phyloP scores from a whole-genome alignment of 202 grass and related monocot genomes.

The Schoenoplectus tabernaemontani region DNA sequence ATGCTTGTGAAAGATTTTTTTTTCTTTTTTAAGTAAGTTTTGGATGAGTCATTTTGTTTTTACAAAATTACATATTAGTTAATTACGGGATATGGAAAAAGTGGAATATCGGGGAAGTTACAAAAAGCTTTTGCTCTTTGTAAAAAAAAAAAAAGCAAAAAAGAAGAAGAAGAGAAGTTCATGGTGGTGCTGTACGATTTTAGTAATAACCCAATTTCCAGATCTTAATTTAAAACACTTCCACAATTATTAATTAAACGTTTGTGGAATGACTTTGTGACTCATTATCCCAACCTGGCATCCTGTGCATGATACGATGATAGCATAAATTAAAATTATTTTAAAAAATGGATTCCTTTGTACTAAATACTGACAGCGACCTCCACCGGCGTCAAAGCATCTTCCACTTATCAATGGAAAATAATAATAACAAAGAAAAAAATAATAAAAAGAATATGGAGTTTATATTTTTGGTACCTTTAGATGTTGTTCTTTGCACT shows the following conservation, averaged over 20 bases:
- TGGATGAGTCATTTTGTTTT: too few relatives aligned
- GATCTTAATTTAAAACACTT: background rate
- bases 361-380: background rate
- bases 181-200: background rate
- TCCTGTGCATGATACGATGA: background rate
- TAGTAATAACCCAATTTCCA: background rate
- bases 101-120: too few relatives aligned
- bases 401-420: background rate
- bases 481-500: too few relatives aligned
- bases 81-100: background rate
- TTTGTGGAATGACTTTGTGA: background rate
- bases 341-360: background rate
- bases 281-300: background rate
- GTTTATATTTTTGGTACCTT: too few relatives aligned
- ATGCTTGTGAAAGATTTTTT: slow-evolving; percentile 2
- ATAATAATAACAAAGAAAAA: too few relatives aligned
- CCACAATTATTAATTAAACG: background rate
- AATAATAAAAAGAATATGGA: too few relatives aligned
- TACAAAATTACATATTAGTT: background rate
- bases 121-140: too few relatives aligned
- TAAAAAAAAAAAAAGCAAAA: background rate
- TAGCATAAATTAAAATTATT: background rate
- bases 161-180: too few relatives aligned
- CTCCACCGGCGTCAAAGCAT: background rate
- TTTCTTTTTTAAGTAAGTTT: too few relatives aligned